phyloP scores from a whole-genome alignment of 208 protist genomes.

The Naegleria fowleri region DNA sequence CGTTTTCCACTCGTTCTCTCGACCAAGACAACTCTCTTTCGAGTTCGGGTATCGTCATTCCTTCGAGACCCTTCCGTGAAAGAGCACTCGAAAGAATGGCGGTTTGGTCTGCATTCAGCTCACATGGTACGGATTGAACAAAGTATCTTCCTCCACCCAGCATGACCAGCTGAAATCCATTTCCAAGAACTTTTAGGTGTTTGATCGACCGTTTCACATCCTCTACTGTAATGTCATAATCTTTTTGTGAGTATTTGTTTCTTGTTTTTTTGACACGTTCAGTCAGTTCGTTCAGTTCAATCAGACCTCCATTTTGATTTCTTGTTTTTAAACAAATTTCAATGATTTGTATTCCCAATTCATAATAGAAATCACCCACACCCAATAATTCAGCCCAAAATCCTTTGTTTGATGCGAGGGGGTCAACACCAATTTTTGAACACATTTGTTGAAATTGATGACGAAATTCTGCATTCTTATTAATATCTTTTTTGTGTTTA shows the following conservation, averaged over 20 bases:
- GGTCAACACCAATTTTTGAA: slow-evolving; percentile 61
- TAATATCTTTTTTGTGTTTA: slow-evolving; percentile 61
- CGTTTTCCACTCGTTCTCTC: slow-evolving; percentile 33
- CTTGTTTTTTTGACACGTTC: slow-evolving; percentile 42
- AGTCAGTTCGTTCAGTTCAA: slow-evolving; percentile 49
- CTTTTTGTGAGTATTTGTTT: slow-evolving; percentile 35
- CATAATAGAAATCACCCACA: slow-evolving; percentile 72
- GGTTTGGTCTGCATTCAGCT: slow-evolving; percentile 56
- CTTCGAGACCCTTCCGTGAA: neutral
- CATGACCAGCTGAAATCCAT: slow-evolving; percentile 50
- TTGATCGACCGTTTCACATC: slow-evolving; percentile 56
- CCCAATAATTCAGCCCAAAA: slow-evolving; percentile 61
- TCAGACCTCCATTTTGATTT: slow-evolving; percentile 56
- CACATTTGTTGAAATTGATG: slow-evolving; percentile 63
- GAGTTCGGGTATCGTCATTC: neutral
- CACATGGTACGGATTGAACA: slow-evolving; percentile 56
- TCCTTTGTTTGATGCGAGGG: slow-evolving; percentile 53
- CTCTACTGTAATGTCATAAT: slow-evolving; percentile 44
- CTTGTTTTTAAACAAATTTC: slow-evolving; percentile 58
- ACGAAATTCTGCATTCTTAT: slow-evolving; percentile 59
- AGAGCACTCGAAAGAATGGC: slow-evolving; percentile 32
- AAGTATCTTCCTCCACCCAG: slow-evolving; percentile 30
- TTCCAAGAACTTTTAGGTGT: slow-evolving; percentile 48
- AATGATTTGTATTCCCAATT: slow-evolving; percentile 64
- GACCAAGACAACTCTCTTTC: slow-evolving; percentile 38